These are phyloP conservation scores for Syzygium aqueum DNA, from an alignment of 345 rosid species.

Conservation along the genomic window DNA sequence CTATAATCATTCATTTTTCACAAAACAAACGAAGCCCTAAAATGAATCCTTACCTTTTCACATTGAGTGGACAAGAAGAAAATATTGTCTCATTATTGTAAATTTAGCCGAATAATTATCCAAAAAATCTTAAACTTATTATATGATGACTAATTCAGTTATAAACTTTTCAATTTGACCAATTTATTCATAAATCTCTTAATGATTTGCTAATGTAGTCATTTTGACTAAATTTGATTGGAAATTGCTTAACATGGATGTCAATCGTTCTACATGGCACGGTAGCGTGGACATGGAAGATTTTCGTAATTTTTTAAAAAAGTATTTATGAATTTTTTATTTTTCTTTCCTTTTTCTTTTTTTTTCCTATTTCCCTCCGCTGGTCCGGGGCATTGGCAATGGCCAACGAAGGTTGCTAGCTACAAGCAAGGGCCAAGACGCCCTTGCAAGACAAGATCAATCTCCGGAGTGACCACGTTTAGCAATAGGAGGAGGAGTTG, in stretches of 20 bases:
- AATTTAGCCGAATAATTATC: background rate
- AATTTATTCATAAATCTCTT: background rate
- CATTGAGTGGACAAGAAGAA: background rate
- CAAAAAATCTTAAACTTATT: background rate
- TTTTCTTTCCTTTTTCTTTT: background rate
- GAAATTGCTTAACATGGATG: background rate
- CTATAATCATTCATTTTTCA: no score
- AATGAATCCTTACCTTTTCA: background rate
- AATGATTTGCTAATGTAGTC: background rate
- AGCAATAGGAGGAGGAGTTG: constrained; percentile 33
- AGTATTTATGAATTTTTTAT: background rate
- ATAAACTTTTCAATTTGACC: fast-evolving
- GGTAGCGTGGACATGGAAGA: fast-evolving
- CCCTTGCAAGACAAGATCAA: constrained; percentile 28
- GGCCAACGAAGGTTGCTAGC: background rate
- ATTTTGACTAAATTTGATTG: background rate
- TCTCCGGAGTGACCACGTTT: constrained; percentile 20
- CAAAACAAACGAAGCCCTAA: background rate
- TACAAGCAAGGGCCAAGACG: constrained; percentile 33
- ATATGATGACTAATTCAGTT: fast-evolving
- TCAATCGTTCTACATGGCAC: fast-evolving
- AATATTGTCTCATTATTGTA: background rate
- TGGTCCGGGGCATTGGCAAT: constrained; percentile 34
- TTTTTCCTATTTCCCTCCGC: background rate
- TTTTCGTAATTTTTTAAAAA: background rate